These are phyloP conservation scores for Yamadazyma laniorum DNA, from an alignment of 805 yeast species.

Conservation along the genomic window DNA sequence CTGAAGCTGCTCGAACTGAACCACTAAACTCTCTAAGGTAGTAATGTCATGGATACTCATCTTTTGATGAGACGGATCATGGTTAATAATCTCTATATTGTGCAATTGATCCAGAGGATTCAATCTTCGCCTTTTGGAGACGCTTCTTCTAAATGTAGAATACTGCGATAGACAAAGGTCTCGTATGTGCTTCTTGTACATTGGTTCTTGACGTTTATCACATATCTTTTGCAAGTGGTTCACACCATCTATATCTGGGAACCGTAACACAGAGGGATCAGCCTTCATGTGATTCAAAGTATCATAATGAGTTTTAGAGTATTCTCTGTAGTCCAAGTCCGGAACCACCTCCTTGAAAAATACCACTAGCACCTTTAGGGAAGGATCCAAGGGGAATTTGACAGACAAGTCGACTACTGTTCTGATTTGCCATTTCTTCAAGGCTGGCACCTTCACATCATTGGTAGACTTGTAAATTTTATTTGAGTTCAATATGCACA, in stretches of 20 bases:
- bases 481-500: slow-evolving; percentile 17
- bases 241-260: neutral
- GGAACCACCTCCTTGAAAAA: slow-evolving; percentile 23
- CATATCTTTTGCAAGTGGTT: neutral
- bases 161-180: slow-evolving; percentile 16
- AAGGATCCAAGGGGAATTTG: slow-evolving; percentile 32
- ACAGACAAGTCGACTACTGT: slow-evolving; percentile 24
- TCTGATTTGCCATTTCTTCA: slow-evolving; percentile 31
- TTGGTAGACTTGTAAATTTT: slow-evolving; percentile 12
- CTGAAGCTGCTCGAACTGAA: slow-evolving; percentile 18
- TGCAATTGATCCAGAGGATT: neutral
- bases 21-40: slow-evolving; percentile 19
- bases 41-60: slow-evolving; percentile 18
- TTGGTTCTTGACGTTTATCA: neutral
- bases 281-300: slow-evolving; percentile 3
- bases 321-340: slow-evolving; percentile 14
- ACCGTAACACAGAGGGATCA: neutral
- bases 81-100: neutral
- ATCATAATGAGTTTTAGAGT: slow-evolving; percentile 1
- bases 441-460: slow-evolving; percentile 5
- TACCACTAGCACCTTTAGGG: slow-evolving; percentile 21
- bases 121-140: slow-evolving; percentile 14
- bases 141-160: slow-evolving; percentile 13
- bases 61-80: neutral
- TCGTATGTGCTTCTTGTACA: slow-evolving; percentile 1